Conservation (phyloP, 1,139 yeast species). For the Suhomyces chickasaworum region DNA sequence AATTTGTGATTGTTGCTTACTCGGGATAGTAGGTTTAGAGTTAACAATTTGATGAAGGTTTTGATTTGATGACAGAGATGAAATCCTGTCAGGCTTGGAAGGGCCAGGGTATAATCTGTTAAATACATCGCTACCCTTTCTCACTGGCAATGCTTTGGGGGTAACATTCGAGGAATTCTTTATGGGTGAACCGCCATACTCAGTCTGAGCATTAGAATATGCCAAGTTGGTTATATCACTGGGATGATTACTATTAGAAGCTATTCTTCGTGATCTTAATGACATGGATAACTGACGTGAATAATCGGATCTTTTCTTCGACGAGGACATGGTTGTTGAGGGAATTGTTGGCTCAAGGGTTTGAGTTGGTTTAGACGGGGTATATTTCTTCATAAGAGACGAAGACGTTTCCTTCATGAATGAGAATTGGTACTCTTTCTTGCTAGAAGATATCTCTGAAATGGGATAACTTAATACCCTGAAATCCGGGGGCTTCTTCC, state of each 20-base stretch:
- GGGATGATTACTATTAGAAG: slow-evolving; percentile 17
- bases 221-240: slow-evolving; percentile 23
- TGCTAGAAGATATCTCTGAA: slow-evolving; percentile 14
- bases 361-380: slow-evolving; percentile 3
- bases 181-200: slow-evolving; percentile 14
- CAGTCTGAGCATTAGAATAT: slow-evolving; percentile 6
- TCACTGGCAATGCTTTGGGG: slow-evolving; percentile 15
- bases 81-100: background rate
- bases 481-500: slow-evolving; percentile 14
- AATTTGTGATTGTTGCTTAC: background rate
- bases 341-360: slow-evolving; percentile 9
- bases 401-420: slow-evolving; percentile 44
- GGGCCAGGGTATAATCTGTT: slow-evolving; percentile 19
- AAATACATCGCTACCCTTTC: slow-evolving; percentile 17
- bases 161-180: slow-evolving; percentile 10
- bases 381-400: slow-evolving; percentile 32
- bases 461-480: slow-evolving; percentile 16
- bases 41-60: background rate
- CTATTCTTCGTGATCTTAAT: slow-evolving; percentile 19
- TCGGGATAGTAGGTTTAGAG: background rate
- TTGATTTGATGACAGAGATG: background rate
- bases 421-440: slow-evolving; percentile 28
- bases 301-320: slow-evolving; percentile 24
- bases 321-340: slow-evolving; percentile 15
- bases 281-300: slow-evolving; percentile 22